Evolutionary conservation across 495 filamentous ascomycete genomes (phyloP).

Genomic region (Letharia columbiana): DNA sequence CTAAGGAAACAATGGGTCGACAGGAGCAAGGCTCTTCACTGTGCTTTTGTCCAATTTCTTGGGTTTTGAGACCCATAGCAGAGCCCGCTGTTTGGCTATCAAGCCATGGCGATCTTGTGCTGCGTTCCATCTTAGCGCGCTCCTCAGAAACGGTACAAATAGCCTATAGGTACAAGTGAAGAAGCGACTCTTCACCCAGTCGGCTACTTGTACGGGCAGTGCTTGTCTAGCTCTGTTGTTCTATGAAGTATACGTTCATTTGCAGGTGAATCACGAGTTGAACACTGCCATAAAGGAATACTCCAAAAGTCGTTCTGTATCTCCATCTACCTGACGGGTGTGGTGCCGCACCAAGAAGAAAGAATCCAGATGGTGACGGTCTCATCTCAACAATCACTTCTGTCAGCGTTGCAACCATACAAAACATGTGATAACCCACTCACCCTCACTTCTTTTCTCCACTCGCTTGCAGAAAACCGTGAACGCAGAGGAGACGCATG

Average conservation of each 20-base stretch:
- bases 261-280: background rate
- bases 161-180: background rate
- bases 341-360: too few species aligned
- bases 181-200: background rate
- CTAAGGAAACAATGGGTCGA: background rate
- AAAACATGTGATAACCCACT: too few species aligned
- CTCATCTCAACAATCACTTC: background rate
- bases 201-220: background rate
- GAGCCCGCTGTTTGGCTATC: background rate
- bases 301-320: background rate
- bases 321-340: background rate
- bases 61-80: background rate
- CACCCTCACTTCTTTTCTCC: background rate
- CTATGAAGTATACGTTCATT: background rate
- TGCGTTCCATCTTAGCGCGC: background rate
- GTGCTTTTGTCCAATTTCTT: background rate
- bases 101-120: background rate
- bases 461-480: background rate
- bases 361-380: too few species aligned
- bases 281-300: background rate
- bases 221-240: background rate
- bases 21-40: background rate
- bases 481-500: background rate
- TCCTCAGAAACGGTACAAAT: background rate
- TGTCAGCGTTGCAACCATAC: too few species aligned